Evolutionary conservation across 2,329 filamentous ascomycete species (phyloP).

Genomic region (Xenosphaeropsis pyriputrescens): DNA sequence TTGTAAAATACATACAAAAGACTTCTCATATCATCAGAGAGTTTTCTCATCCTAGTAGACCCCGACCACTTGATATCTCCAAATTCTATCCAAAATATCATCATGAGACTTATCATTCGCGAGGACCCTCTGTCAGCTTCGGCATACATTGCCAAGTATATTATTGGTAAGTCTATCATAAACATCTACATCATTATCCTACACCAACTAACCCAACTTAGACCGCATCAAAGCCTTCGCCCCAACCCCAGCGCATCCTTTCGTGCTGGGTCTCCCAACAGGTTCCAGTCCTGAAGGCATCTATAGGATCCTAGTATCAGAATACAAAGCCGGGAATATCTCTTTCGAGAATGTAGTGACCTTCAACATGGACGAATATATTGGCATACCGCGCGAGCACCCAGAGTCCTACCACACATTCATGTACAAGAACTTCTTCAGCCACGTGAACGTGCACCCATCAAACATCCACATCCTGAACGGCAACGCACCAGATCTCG

Average conservation of each 20-base stretch:
- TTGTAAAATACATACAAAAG: background rate
- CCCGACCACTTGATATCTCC: background rate
- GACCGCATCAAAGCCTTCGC: constrained; percentile 67
- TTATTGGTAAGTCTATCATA: constrained; percentile 40
- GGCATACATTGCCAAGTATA: constrained; percentile 67
- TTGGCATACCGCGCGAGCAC: constrained; percentile 69
- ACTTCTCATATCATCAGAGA: background rate
- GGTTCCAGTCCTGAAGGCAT: constrained; percentile 68
- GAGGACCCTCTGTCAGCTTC: constrained; percentile 56
- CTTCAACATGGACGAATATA: constrained; percentile 92
- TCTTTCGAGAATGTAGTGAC: constrained; percentile 83
- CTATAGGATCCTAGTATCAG: constrained; percentile 61
- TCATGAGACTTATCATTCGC: constrained; percentile 72
- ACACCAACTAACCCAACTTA: constrained; percentile 15
- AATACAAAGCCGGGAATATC: constrained; percentile 55
- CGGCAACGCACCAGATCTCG: constrained; percentile 62
- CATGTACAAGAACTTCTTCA: constrained; percentile 91
- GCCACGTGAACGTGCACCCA: constrained; percentile 67
- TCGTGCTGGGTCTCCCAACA: constrained; percentile 72
- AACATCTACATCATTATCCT: constrained; percentile 1
- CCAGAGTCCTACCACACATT: constrained; percentile 81
- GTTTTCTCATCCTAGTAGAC: background rate
- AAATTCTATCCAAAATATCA: constrained; percentile 3
- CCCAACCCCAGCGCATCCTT: constrained; percentile 57
- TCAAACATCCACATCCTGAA: constrained; percentile 75